Percentiles rank a stretch among this genome's conserved stretches.
Evolutionary conservation across 192 early-diverging fungal species (phyloP).

Genomic region (Coemansia sp.): DNA sequence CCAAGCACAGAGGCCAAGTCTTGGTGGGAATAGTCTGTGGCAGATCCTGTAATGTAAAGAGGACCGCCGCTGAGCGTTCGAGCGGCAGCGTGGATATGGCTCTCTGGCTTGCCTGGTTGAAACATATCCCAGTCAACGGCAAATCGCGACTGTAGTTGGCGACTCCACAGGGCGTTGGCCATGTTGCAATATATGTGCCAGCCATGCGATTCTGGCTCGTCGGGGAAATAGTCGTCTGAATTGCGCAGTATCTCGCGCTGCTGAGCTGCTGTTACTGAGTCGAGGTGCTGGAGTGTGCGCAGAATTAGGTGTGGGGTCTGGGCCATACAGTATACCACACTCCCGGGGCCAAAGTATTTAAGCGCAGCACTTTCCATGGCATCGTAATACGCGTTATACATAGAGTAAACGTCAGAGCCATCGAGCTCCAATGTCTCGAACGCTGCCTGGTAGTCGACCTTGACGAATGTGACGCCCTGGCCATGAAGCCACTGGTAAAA

Average conservation of each 20-base stretch:
- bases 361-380: conserved; percentile 43
- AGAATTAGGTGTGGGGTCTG: conserved; percentile 54
- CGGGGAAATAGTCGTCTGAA: conserved; percentile 62
- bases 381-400: conserved; percentile 43
- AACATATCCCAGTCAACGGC: conserved; percentile 66
- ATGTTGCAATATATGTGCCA: conserved; percentile 65
- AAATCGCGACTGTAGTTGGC: conserved; percentile 15
- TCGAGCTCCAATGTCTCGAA: conserved; percentile 49
- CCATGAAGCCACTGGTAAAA: conserved; percentile 56
- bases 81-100: conserved; percentile 55
- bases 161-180: conserved; percentile 58
- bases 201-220: conserved; percentile 48
- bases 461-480: conserved; percentile 59
- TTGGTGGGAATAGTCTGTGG: conserved; percentile 10
- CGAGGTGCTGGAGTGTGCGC: conserved; percentile 18
- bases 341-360: conserved; percentile 44
- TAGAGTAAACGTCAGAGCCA: conserved; percentile 8
- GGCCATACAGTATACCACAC: conserved; percentile 61
- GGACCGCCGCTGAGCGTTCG: conserved; percentile 59
- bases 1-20: conserved; percentile 8
- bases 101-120: conserved; percentile 48
- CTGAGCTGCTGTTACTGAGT: neutral
- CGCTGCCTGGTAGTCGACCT: conserved; percentile 60
- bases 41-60: conserved; percentile 59
- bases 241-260: conserved; percentile 45